Percentiles rank a stretch among this genome's conserved stretches.
Conservation (phyloP, 495 filamentous ascomycete species). For the Penicillium nucicola region DNA sequence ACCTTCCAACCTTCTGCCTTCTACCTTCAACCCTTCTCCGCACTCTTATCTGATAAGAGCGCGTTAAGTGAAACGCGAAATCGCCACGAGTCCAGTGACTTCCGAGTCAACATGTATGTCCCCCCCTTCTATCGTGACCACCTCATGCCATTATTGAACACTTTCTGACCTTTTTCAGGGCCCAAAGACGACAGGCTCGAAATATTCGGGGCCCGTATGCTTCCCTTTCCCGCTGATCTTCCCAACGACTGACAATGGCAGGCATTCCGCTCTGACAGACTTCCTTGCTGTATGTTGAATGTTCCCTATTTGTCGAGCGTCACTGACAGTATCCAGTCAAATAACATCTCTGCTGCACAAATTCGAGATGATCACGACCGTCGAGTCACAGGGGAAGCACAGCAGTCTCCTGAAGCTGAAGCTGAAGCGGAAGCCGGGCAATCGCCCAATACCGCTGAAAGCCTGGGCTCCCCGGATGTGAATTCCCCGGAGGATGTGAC, state of each 20-base stretch:
- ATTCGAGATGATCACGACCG: conserved; percentile 65
- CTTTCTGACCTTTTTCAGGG: conserved; percentile 31
- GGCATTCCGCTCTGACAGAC: conserved; percentile 75
- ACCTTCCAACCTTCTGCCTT: neutral
- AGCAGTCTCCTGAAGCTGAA: conserved; percentile 6
- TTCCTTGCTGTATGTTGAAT: conserved; percentile 65
- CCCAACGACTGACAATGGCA: conserved; percentile 12
- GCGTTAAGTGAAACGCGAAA: conserved; percentile 53
- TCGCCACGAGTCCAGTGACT: conserved; percentile 41
- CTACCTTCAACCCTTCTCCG: too few species aligned
- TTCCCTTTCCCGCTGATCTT: neutral
- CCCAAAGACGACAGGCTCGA: conserved; percentile 38
- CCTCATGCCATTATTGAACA: neutral
- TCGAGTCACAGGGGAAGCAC: conserved; percentile 37
- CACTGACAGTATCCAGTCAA: conserved; percentile 49
- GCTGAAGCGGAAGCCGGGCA: conserved; percentile 16
- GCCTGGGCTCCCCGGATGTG: conserved; percentile 24
- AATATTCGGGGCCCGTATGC: conserved; percentile 63
- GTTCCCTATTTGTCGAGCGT: neutral
- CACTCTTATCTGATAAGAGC: conserved; percentile 24
- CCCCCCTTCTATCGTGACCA: neutral
- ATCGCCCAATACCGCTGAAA: conserved; percentile 8
- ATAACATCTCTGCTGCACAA: conserved; percentile 84
- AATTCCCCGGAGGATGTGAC: conserved; percentile 47
- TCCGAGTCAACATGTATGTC: neutral